These are phyloP conservation scores for Stereocaulon alpinum DNA, from an alignment of 495 filamentous ascomycete genomes.

Conservation along the genomic window DNA sequence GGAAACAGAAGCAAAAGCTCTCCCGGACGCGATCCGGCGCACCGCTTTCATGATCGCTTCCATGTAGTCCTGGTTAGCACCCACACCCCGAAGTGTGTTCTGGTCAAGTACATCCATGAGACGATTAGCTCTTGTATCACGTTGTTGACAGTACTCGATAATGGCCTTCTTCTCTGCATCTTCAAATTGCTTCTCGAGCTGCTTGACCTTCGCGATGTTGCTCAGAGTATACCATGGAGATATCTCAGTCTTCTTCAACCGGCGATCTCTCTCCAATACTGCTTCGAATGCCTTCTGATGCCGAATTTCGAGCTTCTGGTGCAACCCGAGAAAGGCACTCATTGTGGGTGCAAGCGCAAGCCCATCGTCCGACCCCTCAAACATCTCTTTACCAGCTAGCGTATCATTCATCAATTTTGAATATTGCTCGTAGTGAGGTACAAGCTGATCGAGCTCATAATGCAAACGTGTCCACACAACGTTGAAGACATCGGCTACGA, in stretches of 20 bases:
- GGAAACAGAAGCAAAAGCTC: conserved; percentile 21
- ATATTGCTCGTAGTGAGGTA: conserved; percentile 37
- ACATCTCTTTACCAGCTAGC: conserved; percentile 33
- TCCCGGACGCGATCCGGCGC: conserved; percentile 29
- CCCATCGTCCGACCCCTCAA: conserved; percentile 30
- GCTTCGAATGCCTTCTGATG: conserved; percentile 43
- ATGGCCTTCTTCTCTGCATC: conserved; percentile 43
- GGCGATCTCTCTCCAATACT: conserved; percentile 41
- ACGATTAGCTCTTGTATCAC: conserved; percentile 40
- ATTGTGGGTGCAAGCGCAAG: conserved; percentile 33
- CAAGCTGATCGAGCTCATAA: conserved; percentile 41
- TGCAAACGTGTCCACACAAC: conserved; percentile 42
- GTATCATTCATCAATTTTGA: conserved; percentile 29
- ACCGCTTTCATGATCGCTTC: conserved; percentile 38
- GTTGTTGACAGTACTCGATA: conserved; percentile 40
- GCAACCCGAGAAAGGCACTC: conserved; percentile 38
- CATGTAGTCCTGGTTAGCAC: conserved; percentile 42
- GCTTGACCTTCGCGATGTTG: conserved; percentile 36
- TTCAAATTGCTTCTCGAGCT: conserved; percentile 44
- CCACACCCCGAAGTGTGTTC: conserved; percentile 41
- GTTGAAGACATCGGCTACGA: conserved; percentile 42
- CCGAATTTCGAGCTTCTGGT: conserved; percentile 38
- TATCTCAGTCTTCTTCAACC: conserved; percentile 42
- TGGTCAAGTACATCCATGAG: conserved; percentile 46
- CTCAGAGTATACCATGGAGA: conserved; percentile 42